Evolutionary conservation across 805 yeast species (phyloP).

Genomic region (Kuraishia borneana): DNA sequence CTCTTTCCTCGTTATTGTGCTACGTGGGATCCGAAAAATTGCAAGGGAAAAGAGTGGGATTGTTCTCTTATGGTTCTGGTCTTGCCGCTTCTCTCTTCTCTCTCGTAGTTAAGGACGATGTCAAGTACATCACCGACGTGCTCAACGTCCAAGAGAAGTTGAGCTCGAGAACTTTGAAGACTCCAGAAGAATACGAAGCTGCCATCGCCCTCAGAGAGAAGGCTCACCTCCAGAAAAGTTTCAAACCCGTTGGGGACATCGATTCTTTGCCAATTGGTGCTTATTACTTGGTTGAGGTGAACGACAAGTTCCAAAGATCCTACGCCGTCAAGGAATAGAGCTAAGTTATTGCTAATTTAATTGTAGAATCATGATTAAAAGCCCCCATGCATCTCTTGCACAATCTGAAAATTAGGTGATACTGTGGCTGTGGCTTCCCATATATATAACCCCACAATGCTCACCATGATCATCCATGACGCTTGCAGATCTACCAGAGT

Average conservation of each 20-base stretch:
- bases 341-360: slow-evolving; percentile 10
- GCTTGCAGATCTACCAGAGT: neutral
- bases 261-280: slow-evolving; percentile 66
- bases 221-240: slow-evolving; percentile 73
- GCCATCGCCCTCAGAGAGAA: slow-evolving; percentile 81
- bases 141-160: slow-evolving; percentile 63
- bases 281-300: slow-evolving; percentile 74
- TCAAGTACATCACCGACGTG: slow-evolving; percentile 48
- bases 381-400: too few relatives aligned
- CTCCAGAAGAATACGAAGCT: slow-evolving; percentile 75
- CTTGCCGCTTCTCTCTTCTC: slow-evolving; percentile 86
- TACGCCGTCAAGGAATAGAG: slow-evolving; percentile 66
- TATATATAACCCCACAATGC: too few relatives aligned
- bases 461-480: neutral
- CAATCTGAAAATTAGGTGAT: too few relatives aligned
- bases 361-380: too few relatives aligned
- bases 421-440: too few relatives aligned
- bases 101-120: slow-evolving; percentile 70
- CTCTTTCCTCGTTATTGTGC: slow-evolving; percentile 71
- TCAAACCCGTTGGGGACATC: slow-evolving; percentile 68
- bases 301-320: slow-evolving; percentile 80
- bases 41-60: slow-evolving; percentile 76
- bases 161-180: slow-evolving; percentile 46
- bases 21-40: slow-evolving; percentile 65
- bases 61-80: slow-evolving; percentile 98